Percentiles rank a stretch among this genome's conserved stretches.
Evolutionary conservation across 495 filamentous ascomycete species (phyloP).

Genomic region (Aspergillus baeticus): DNA sequence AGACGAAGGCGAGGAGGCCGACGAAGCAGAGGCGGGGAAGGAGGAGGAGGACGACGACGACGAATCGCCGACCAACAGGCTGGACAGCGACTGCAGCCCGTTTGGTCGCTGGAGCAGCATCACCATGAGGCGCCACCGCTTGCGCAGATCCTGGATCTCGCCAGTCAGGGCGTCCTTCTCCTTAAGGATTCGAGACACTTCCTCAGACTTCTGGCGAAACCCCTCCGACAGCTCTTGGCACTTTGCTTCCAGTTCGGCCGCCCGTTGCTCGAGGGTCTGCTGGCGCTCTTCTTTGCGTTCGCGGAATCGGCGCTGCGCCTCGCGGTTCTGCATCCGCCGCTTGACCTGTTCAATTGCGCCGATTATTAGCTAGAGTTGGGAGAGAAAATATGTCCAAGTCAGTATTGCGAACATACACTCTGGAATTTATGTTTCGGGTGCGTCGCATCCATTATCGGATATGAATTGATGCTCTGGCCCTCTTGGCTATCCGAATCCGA

Average conservation of each 20-base stretch:
- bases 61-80: not conserved
- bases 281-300: constrained; percentile 11
- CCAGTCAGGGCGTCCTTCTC: not conserved
- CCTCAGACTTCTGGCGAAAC: not conserved
- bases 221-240: constrained; percentile 1
- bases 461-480: too few relatives aligned
- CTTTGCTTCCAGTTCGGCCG: not conserved
- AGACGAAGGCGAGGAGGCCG: not conserved
- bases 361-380: too few relatives aligned
- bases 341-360: not conserved
- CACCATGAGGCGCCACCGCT: constrained; percentile 9
- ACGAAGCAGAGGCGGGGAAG: too few relatives aligned
- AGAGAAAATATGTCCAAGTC: too few relatives aligned
- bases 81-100: not conserved
- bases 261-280: constrained; percentile 9
- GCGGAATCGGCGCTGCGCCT: constrained; percentile 11
- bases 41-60: not conserved
- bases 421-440: too few relatives aligned
- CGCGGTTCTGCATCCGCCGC: constrained; percentile 12
- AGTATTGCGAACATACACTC: too few relatives aligned
- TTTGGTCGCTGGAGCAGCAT: constrained; percentile 1
- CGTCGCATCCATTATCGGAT: too few relatives aligned
- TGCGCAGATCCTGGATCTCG: constrained; percentile 7
- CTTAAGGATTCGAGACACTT: constrained; percentile 1
- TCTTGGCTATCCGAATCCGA: too few relatives aligned